phyloP scores from a whole-genome alignment of 73 alveolate genomes.

The Paramecium octaurelia region DNA sequence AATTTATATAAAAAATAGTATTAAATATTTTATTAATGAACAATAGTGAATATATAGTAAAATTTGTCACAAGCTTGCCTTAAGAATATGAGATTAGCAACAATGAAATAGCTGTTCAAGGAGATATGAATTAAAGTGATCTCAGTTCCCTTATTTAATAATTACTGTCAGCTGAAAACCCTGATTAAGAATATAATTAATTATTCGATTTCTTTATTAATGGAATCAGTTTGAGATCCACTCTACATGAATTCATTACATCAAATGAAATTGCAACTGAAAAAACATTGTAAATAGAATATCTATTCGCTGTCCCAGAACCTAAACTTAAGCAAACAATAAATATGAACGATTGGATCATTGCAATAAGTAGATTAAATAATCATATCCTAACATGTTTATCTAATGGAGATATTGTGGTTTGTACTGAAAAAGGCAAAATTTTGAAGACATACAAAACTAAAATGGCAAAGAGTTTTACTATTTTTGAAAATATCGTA shows the following conservation, averaged over 20 bases:
- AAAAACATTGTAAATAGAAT: neutral
- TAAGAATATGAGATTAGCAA: neutral
- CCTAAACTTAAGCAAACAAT: neutral
- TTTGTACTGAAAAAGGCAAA: neutral
- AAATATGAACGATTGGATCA: slow-evolving; percentile 21
- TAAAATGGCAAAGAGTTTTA: slow-evolving; percentile 20
- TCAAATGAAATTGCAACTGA: slow-evolving; percentile 10
- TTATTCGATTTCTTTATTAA: neutral
- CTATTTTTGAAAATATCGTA: neutral
- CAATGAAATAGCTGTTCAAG: neutral
- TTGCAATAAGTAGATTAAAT: neutral
- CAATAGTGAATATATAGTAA: neutral
- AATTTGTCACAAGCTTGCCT: neutral
- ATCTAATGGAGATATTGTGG: neutral
- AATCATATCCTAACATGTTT: neutral
- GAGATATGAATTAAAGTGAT: neutral
- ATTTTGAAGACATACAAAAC: neutral
- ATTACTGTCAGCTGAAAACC: neutral
- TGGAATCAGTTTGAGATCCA: neutral
- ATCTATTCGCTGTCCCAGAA: slow-evolving; percentile 9
- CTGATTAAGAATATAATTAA: slow-evolving; percentile 13
- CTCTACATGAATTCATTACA: neutral
- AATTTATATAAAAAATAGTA: neutral
- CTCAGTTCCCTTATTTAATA: neutral
- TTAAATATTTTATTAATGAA: neutral